Base-by-base conservation (phyloP, 306 rosid genomes). In the Oxytropis ochrocephala region DNA sequence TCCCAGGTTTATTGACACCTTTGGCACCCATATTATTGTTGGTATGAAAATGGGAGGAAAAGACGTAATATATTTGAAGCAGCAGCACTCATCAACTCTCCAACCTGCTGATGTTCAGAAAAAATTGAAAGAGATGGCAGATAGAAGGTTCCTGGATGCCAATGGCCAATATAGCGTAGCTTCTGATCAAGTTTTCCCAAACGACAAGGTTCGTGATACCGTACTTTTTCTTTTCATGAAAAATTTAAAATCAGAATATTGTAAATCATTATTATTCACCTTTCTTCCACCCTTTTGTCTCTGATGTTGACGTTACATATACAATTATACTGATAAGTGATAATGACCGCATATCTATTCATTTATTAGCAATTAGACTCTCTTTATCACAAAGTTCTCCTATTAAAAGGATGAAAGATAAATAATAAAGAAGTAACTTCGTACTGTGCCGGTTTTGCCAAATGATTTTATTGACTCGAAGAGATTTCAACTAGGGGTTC, bases 41-140 rank as follows among this genome's bases (percentile, higher is more conserved):
- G 90, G 97, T 59, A 80, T 94, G 82, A 94, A 88, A 82, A 94
- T 94, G 96, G 98, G 98, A 11, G 98, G 98, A 69, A 94, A 90
- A 82, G 98, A 94, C 83, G 92, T 87, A 72, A 88, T 94, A 81
- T 94, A 87, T 79, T 72, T 94, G 88, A 94, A 90, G 88, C 98
- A 94, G 81, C 97, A 88, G 83, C 98, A 87, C 80, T 82, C 92
- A 57, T 90, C 98, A 54, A 74, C 80, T 78, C 88, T 94, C 69
- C 97, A 94, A 83, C 92, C 94, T 52, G 86, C 90, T 52, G 97
- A 90, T 78, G 86, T 94, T 68, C 98, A 94, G 79, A 90, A 90
- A 77, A 90, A 49, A 60, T 72, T 94, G 82, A 94, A 94, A 84
- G 95, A 90, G 67, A 85, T 85, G 78, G 98, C 98, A 13, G 98